Base-by-base conservation (phyloP, 768 basidiomycete genomes). In the Goffeauzyma gilvescens region DNA sequence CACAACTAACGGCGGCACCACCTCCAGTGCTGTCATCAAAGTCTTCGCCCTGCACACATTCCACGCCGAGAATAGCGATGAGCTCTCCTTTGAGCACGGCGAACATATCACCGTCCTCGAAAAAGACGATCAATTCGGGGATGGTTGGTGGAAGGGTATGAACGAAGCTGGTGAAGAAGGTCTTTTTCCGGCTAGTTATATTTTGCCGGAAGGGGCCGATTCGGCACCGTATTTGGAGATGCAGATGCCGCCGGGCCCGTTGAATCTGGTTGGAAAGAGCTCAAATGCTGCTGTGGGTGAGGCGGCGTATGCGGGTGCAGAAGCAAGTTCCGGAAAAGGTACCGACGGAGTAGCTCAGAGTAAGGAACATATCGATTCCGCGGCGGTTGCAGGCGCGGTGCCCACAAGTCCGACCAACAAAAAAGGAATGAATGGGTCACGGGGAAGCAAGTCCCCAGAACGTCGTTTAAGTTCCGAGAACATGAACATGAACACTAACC, bases 131-230 rank as follows among this genome's bases (percentile, higher is more conserved):
- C 65, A 74, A 44, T 96, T 82, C 59, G 74, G 74, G 15, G 93
- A 98, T 63, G 93, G 90, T 14, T 96, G 93, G 93, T 96, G 85
- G 85, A 72, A 75, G 71, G 78, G 78, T 43, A 58, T 71, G 30
- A 93, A 87, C 64, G 59, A 72, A 5, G 68, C 73, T 10, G 90
- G 89, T 4, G 77, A 77, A 59, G 66, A 72, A n/a, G 93, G 93
- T 2, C 68, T 98, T 9, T 96, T 98, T 55, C 93, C 93, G 2
- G 47, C 47, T n/a, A 45, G 44, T 45, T 45, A 72, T 79, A 53
- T 78, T 75, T 48, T 45, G 32, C 38, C 44, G 21, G 27, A 27
- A 7, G 44, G 44, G 13, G 44, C 36, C 6, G 44, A 45, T 26
- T 37, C 44, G n/a, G 40, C 28, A 25, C 38, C 44, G 28, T 45